Percentiles rank a stretch among this genome's conserved stretches.
These are phyloP conservation scores for Alliaria petiolata DNA, from an alignment of 345 rosid species.

Conservation along the genomic window DNA sequence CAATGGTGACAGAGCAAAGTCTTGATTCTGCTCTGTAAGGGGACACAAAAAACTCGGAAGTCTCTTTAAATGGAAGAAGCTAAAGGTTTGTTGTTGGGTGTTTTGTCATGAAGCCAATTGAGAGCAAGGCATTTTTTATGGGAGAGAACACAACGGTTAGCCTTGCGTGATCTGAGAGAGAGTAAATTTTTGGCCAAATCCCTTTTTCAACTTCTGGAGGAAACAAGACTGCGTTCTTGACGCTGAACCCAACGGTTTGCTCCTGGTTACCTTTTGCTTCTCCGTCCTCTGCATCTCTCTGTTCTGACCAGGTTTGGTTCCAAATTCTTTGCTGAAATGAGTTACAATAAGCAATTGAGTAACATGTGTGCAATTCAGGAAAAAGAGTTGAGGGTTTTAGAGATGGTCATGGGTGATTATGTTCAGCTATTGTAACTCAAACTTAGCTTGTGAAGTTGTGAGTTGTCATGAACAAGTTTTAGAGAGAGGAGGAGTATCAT, in stretches of 20 bases:
- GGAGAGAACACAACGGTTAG: constrained; percentile 78
- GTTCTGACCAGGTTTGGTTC: too few species aligned
- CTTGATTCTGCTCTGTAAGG: not conserved
- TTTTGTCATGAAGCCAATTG: constrained; percentile 34
- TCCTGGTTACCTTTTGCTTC: constrained; percentile 33
- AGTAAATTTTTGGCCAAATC: constrained; percentile 70
- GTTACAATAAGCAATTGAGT: not conserved
- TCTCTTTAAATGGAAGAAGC: constrained; percentile 5
- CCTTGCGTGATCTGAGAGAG: constrained; percentile 70
- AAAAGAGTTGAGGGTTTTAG: not conserved
- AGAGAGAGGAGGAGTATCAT: too few species aligned
- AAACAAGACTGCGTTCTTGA: constrained; percentile 67
- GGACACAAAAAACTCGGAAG: constrained; percentile 2
- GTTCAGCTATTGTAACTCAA: not conserved
- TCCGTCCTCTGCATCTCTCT: constrained; percentile 35
- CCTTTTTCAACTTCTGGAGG: constrained; percentile 78
- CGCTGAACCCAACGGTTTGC: constrained; percentile 63
- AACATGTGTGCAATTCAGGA: not conserved
- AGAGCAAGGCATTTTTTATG: constrained; percentile 53
- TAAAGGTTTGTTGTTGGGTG: constrained; percentile 1
- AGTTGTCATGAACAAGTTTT: too few species aligned
- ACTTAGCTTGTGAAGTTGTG: not conserved
- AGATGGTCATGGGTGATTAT: too few species aligned
- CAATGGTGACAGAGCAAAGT: not conserved
- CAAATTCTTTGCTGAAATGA: too few species aligned